Base-by-base conservation (phyloP, 1,284 basidiomycete genomes). In the Ustilago xerochloae region DNA sequence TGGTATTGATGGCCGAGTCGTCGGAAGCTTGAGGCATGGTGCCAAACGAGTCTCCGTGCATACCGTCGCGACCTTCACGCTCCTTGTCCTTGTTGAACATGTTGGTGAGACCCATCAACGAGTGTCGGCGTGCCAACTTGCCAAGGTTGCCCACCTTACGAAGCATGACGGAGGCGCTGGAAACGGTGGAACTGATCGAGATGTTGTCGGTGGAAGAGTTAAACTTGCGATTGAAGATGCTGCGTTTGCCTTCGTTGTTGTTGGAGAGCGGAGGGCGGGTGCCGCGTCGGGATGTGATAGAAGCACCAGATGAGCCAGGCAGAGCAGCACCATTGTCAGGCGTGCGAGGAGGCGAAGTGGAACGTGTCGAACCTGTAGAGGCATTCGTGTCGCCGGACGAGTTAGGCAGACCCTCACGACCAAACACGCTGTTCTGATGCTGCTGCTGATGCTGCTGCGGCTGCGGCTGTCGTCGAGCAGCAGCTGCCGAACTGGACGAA, bases 171-270 rank as follows among this genome's bases (percentile, higher is more conserved):
- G 92, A 94, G 8, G 95, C 96, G 57, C 92, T 94, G 68, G 92
- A 93, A 77, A 97, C 95, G 43, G 96, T 97, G n/a, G 93, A 96
- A 30, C 92, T 93, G 52, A 99, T 90, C 32, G 94, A 97, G 71
- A 99, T 96, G 85, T 99, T 99, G 85, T 99, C 95, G 45, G 94
- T 97, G 60, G 92, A 94, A 50, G 92, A 91, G 85, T 99, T 98
- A 81, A 94, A 87, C 76, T 92, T 91, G 74, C 92, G 90, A 85
- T 94, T 96, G 88, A 99, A 95, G 71, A 96, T 84, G 41, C 51
- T 91, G 89, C 81, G 75, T 58, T 79, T 80, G 51, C 65, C 65
- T 16, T 65, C 67, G 48, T 68, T 70, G 47, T 70, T 74, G 62
- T 50, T 64, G 10, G 77, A 62, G 22, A 81, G 53, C 8, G 80